A percentile compares a stretch with the other conserved stretches of the same genome.
These are phyloP conservation scores for Sporobolomyces phaffii DNA, from an alignment of 768 basidiomycete species.

Conservation along the genomic window DNA sequence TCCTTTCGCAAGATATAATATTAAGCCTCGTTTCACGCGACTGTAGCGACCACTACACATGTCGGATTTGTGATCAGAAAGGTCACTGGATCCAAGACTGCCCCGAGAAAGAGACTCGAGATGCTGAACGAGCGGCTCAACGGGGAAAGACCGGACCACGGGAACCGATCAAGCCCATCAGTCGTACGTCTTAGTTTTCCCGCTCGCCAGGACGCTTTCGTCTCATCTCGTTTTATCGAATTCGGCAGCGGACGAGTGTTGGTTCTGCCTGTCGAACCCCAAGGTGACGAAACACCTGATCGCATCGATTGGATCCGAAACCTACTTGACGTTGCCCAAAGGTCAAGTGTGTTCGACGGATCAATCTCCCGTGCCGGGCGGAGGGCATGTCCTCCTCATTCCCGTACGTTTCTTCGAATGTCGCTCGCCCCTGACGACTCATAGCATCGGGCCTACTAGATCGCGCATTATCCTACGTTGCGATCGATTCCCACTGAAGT, in stretches of 20 bases:
- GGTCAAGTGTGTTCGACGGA: slow-evolving; percentile 57
- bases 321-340: slow-evolving; percentile 92
- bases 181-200: slow-evolving; percentile 54
- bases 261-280: slow-evolving; percentile 97
- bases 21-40: slow-evolving; percentile 47
- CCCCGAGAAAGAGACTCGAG: slow-evolving; percentile 45
- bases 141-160: slow-evolving; percentile 46
- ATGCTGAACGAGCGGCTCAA: slow-evolving; percentile 52
- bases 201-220: background rate
- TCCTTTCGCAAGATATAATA: too few relatives aligned
- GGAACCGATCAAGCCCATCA: slow-evolving; percentile 68
- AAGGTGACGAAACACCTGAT: slow-evolving; percentile 93
- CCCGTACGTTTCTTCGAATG: slow-evolving; percentile 50
- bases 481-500: slow-evolving; percentile 73
- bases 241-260: slow-evolving; percentile 75
- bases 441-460: slow-evolving; percentile 40
- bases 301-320: slow-evolving; percentile 84
- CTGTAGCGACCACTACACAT: slow-evolving; percentile 57
- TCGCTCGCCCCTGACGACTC: background rate
- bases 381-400: slow-evolving; percentile 89
- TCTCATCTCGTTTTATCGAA: background rate
- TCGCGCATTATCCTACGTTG: slow-evolving; percentile 86
- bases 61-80: slow-evolving; percentile 67
- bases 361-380: slow-evolving; percentile 66
- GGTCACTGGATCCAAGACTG: slow-evolving; percentile 84